Evolutionary conservation across 2,329 filamentous ascomycete species (phyloP), one percentile per base, ranked within the genome.

Genomic region (Aspergillus puulaauensis): DNA sequence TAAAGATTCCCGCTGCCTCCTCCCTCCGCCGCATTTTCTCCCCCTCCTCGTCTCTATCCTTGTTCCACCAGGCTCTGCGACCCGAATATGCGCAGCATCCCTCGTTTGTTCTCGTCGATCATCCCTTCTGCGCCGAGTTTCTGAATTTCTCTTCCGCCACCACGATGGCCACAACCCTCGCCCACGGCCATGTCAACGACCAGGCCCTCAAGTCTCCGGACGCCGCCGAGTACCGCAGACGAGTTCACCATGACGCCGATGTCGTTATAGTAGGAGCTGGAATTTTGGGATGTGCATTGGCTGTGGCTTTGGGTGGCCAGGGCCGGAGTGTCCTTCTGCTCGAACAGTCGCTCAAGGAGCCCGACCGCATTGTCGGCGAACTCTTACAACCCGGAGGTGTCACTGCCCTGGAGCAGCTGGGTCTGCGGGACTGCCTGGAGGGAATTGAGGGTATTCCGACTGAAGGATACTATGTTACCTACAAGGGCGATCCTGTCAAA

Each of bases 351-450:
- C 81, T 98, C 77, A 91, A 91, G 76, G 89, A 98, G 79, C 95
- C 95, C 19, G 90, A 98, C 78, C 87, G 95, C 63, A 99, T 99
- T 65, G 92, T 99, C 48, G 95, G 95, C 67, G 95, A 99, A 79
- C 79, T 99, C 63, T 80, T 99, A 67, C 95, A 99, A 76, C 95
- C 95, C 0, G 95, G 95, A 51, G 95, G 95, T 50, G 87, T 96
- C 35, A 81, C 85, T 52, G 90, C 95, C 7, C 81, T 99, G 68
- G 83, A 87, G 69, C 86, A 90, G 71, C 80, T 99, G 50, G 95
- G 95, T 3, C 77, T 99, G 62, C 82, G 80, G 54, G 85, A 93
- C 67, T 96, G 91, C 71, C 78, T 98, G 58, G 91, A 98, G 58
- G 90, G 79, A 57, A 98, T 99, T 67, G 95, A 99, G 71, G 87